These are phyloP conservation scores for Isochrysis galbana DNA, from an alignment of 78 protist genomes.

Conservation along the genomic window DNA sequence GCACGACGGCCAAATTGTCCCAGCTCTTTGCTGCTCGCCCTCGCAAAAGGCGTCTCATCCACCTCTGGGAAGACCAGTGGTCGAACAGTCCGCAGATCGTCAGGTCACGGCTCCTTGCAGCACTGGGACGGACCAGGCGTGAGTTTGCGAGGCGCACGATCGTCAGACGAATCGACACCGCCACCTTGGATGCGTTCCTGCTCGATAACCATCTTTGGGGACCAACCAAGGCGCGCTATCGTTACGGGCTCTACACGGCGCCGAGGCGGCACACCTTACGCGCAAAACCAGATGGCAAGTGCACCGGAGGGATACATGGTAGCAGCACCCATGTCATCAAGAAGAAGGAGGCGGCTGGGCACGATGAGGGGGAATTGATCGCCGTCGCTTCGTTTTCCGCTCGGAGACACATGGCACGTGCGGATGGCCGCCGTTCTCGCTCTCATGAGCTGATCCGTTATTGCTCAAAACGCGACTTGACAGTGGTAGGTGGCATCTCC, in stretches of 20 bases:
- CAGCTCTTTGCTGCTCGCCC: background rate
- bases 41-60: background rate
- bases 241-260: background rate
- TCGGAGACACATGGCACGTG: background rate
- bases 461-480: background rate
- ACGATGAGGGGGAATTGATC: background rate
- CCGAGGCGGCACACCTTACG: too few relatives aligned
- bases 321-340: background rate
- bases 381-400: background rate
- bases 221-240: background rate
- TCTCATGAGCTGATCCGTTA: slow-evolving; percentile 16
- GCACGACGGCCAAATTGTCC: background rate
- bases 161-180: background rate
- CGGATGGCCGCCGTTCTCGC: background rate
- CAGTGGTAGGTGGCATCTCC: background rate
- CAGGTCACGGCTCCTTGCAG: background rate
- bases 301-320: too few relatives aligned
- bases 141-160: background rate
- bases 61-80: background rate
- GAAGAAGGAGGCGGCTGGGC: background rate
- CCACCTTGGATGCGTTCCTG: background rate
- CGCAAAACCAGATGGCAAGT: too few relatives aligned
- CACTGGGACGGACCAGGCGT: background rate
- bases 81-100: background rate
- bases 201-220: background rate